phyloP scores from a whole-genome alignment of 495 filamentous ascomycete genomes.

The Parathielavia appendiculata region DNA sequence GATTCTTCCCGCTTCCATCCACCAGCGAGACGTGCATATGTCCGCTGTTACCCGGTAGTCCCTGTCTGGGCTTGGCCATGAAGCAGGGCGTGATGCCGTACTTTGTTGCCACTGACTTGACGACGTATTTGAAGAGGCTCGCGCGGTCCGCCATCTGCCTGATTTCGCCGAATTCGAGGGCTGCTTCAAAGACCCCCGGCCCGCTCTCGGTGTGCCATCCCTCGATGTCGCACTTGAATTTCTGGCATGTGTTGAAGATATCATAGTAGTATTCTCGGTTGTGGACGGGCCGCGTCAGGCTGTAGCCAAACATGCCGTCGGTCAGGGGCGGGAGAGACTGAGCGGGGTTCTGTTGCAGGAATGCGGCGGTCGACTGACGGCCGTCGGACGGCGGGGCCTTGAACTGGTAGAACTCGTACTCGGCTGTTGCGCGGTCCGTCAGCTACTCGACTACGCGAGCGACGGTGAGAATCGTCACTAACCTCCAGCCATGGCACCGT shows the following conservation, averaged over 20 bases:
- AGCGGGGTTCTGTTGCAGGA: constrained; percentile 66
- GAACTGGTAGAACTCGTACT: constrained; percentile 98
- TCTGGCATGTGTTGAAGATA: constrained; percentile 75
- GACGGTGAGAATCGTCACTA: constrained; percentile 23
- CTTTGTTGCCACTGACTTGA: constrained; percentile 77
- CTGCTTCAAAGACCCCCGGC: constrained; percentile 93
- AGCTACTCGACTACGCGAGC: neutral
- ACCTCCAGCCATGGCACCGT: constrained; percentile 92
- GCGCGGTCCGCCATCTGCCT: constrained; percentile 86
- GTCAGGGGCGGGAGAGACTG: constrained; percentile 70
- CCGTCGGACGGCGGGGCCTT: constrained; percentile 57
- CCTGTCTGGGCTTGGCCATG: constrained; percentile 95
- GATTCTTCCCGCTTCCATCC: constrained; percentile 64
- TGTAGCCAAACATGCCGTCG: constrained; percentile 98
- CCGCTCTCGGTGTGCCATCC: constrained; percentile 98
- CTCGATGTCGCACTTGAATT: constrained; percentile 80
- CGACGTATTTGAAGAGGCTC: constrained; percentile 87
- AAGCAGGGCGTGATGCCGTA: constrained; percentile 93
- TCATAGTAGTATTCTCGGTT: constrained; percentile 95
- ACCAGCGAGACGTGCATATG: constrained; percentile 91
- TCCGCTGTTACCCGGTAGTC: constrained; percentile 85
- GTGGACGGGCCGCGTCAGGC: constrained; percentile 82
- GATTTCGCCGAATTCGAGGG: constrained; percentile 80
- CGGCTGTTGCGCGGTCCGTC: constrained; percentile 50
- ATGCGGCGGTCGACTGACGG: constrained; percentile 68